Evolutionary conservation across 768 basidiomycete species (phyloP).

Genomic region (Boletus huronensis): DNA sequence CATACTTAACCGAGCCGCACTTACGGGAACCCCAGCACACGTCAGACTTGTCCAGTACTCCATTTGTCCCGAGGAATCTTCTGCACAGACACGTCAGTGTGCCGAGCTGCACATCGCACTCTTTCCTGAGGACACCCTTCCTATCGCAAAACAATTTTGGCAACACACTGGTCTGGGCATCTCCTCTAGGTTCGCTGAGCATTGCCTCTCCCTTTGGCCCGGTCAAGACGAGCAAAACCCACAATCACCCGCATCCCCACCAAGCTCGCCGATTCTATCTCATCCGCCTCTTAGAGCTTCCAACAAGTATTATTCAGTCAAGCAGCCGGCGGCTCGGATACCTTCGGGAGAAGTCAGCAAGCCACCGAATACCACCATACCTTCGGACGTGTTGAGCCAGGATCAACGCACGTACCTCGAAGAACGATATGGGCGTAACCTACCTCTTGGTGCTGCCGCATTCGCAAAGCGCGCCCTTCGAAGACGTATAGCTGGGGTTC

Average conservation of each 20-base stretch:
- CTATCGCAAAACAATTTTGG: constrained; percentile 89
- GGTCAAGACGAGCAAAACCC: constrained; percentile 31
- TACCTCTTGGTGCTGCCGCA: constrained; percentile 66
- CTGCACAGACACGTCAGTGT: constrained; percentile 27
- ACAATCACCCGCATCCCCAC: constrained; percentile 29
- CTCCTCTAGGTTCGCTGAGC: constrained; percentile 82
- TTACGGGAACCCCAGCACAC: constrained; percentile 41
- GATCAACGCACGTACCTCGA: constrained; percentile 81
- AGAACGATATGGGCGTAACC: constrained; percentile 91
- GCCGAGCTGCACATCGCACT: constrained; percentile 80
- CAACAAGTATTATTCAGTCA: constrained; percentile 57
- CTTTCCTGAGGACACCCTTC: constrained; percentile 58
- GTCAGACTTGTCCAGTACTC: constrained; percentile 66
- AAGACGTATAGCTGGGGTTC: constrained; percentile 84
- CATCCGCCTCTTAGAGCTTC: constrained; percentile 41
- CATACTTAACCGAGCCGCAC: constrained; percentile 49
- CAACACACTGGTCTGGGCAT: constrained; percentile 92
- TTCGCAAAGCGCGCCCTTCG: constrained; percentile 86
- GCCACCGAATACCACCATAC: constrained; percentile 5
- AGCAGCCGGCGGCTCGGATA: constrained; percentile 8
- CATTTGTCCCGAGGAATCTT: constrained; percentile 58
- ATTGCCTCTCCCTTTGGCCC: constrained; percentile 70
- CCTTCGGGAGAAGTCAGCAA: constrained; percentile 2
- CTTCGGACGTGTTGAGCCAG: constrained; percentile 47
- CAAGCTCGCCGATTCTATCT: constrained; percentile 14